These are phyloP conservation scores for Linum trigynum DNA, from an alignment of 345 rosid genomes.

Conservation along the genomic window DNA sequence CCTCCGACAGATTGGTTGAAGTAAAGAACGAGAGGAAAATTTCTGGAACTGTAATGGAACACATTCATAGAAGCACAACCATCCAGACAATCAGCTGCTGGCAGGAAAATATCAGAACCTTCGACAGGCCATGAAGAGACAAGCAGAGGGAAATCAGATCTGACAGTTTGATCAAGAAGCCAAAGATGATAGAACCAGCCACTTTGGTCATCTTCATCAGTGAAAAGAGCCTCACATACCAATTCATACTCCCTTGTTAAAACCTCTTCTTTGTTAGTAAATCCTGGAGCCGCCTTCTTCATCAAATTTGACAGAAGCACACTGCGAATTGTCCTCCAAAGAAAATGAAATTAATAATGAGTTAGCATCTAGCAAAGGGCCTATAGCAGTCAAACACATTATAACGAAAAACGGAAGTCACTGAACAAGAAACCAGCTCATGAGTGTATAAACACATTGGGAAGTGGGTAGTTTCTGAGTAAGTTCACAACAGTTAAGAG, in stretches of 20 bases:
- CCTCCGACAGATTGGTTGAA: conserved; percentile 73
- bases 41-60: conserved; percentile 28
- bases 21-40: conserved; percentile 61
- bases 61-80: conserved; percentile 23
- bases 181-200: conserved; percentile 98
- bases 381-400: too few species aligned
- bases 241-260: conserved; percentile 56
- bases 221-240: conserved; percentile 68
- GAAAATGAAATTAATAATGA: not conserved
- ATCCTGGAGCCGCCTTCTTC: conserved; percentile 43
- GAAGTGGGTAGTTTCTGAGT: too few species aligned
- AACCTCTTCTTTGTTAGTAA: conserved; percentile 38
- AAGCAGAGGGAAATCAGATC: conserved; percentile 50
- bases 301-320: conserved; percentile 60
- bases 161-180: conserved; percentile 83
- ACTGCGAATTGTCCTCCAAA: conserved; percentile 31
- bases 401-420: too few species aligned
- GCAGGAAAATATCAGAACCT: conserved; percentile 40
- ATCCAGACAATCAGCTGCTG: conserved; percentile 26
- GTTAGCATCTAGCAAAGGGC: not conserved
- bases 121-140: conserved; percentile 74
- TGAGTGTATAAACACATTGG: too few species aligned
- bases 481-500: too few species aligned
- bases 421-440: too few species aligned
- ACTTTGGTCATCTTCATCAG: conserved; percentile 87